Evolutionary conservation across 352 stramenopile genomes (phyloP).

Genomic region (Phytophthora tubulina): DNA sequence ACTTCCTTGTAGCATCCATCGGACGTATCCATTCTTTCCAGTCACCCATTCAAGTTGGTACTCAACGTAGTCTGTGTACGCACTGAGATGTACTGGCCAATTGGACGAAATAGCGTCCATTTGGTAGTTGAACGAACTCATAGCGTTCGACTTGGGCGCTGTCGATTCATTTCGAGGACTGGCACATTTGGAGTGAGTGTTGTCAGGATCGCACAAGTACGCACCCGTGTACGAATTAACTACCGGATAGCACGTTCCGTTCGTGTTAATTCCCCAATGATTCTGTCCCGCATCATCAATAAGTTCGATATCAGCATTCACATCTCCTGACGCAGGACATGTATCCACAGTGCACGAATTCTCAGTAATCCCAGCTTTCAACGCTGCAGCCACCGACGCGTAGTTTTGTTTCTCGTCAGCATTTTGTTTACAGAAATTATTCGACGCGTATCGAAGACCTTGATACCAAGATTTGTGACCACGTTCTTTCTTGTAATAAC

Average conservation of each 20-base stretch:
- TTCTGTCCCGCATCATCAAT: constrained; percentile 28
- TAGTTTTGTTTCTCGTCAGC: constrained; percentile 32
- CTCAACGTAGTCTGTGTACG: constrained; percentile 61
- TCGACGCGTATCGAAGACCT: constrained; percentile 48
- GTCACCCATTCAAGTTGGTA: constrained; percentile 85
- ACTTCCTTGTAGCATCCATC: constrained; percentile 65
- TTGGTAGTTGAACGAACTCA: constrained; percentile 79
- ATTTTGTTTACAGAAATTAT: constrained; percentile 45
- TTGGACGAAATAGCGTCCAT: constrained; percentile 86
- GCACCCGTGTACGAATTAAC: constrained; percentile 72
- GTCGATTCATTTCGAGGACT: constrained; percentile 40
- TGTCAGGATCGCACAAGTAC: constrained; percentile 67
- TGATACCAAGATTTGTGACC: constrained; percentile 56
- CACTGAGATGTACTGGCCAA: constrained; percentile 64
- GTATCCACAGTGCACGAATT: constrained; percentile 38
- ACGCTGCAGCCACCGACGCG: constrained; percentile 24
- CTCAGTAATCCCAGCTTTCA: constrained; percentile 42
- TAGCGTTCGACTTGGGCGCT: constrained; percentile 54
- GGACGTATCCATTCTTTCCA: constrained; percentile 64
- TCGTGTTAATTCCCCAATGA: constrained; percentile 54
- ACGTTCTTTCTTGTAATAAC: constrained; percentile 35
- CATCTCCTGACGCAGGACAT: constrained; percentile 46
- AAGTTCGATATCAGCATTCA: constrained; percentile 44
- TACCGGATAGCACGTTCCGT: constrained; percentile 63
- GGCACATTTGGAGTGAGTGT: constrained; percentile 48